Base-by-base conservation (phyloP, 2,329 filamentous ascomycete genomes). In the Epichloe brachyelytri region DNA sequence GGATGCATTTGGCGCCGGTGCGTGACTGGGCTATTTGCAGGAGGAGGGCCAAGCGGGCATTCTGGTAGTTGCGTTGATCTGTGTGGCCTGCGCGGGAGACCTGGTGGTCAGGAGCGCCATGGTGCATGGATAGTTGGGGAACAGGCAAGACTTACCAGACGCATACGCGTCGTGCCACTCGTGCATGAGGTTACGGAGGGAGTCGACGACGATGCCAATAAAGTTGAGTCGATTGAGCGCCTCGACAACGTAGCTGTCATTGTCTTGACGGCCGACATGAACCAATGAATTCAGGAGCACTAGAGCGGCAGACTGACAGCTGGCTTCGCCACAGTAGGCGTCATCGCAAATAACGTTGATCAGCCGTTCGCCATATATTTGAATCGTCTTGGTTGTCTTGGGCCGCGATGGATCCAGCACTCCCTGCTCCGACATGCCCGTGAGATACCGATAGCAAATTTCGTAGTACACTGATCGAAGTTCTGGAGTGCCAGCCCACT, bases 291-390 rank as follows among this genome's bases (percentile, higher is more conserved):
- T 83, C 36, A 98, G 74, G n/a, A 97, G 75, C 38, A 96, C 78
- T 43, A 97, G 73, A 11, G 93, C 89, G 1, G 91, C 85, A 3
- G 94, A 82, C 62, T 94, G 86, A 65, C 88, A 94, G 12, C 77
- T 79, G 38, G 86, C 78, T 61, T 91, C 85, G 39, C 89, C 88
- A 53, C 85, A 83, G 64, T 90, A 91, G 19, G 89, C 90, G 69
- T 98, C 93, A 61, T 98, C 93, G 63, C 90, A 96, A 43, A 96
- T 76, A 26, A 88, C 82, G 59, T 91, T 88, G 54, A 97, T 78
- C 39, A 97, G 74, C 50, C 86, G 78, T 60, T 88, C 86, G 39
- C 93, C 90, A 43, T 78, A 78, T 12, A 74, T 65, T 47, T 74
- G 71, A 40, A 88, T 82, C 4, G 84, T 80, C 64, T 87, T 88